Evolutionary conservation across 73 alveolate species (phyloP).

Genomic region (Paramecium octaurelia): DNA sequence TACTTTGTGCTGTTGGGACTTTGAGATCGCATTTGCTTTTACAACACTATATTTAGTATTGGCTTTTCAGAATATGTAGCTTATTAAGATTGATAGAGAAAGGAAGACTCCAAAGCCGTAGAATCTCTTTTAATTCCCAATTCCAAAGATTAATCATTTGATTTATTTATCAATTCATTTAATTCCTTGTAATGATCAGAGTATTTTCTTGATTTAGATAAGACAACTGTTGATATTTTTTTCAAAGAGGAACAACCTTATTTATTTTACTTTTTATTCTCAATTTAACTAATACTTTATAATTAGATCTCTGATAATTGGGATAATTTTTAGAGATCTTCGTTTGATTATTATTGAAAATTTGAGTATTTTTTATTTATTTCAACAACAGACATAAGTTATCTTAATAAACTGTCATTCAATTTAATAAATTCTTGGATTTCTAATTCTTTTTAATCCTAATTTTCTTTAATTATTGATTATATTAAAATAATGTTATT

Average conservation of each 20-base stretch:
- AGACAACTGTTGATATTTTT: not conserved
- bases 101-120: not conserved
- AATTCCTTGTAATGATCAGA: not conserved
- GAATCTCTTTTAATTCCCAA: not conserved
- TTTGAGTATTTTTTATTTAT: not conserved
- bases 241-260: not conserved
- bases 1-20: not conserved
- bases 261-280: not conserved
- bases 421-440: not conserved
- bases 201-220: not conserved
- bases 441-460: not conserved
- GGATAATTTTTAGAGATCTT: not conserved
- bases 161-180: not conserved
- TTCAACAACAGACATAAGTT: not conserved
- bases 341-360: not conserved
- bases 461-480: not conserved
- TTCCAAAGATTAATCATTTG: not conserved
- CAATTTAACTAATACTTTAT: not conserved
- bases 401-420: not conserved
- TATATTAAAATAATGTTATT: not conserved
- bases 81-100: not conserved
- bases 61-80: not conserved
- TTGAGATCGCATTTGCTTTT: not conserved
- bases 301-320: not conserved
- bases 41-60: not conserved